A percentile compares a stretch with the other conserved stretches of the same genome.
Conservation (phyloP, 106 monocot genomes). For the Allium cepa region DNA sequence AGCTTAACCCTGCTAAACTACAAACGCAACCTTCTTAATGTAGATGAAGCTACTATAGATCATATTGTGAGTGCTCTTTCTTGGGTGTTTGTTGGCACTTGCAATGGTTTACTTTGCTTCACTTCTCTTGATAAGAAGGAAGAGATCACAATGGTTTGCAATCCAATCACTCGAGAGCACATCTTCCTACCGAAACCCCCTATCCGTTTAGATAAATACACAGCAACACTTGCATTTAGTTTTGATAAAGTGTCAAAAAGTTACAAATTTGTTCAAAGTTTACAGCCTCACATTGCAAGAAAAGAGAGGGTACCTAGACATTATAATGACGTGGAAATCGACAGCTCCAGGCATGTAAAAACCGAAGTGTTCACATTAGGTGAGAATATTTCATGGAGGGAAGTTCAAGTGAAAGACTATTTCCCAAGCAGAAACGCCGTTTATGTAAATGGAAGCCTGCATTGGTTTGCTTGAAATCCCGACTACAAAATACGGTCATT, state of each 20-base stretch:
- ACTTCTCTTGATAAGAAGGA: neutral
- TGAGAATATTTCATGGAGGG: neutral
- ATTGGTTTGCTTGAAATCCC: conserved; percentile 2
- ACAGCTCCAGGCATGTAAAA: neutral
- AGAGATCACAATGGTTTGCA: conserved; percentile 6
- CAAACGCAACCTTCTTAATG: neutral
- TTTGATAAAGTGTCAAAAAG: conserved; percentile 6
- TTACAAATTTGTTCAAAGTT: conserved; percentile 9
- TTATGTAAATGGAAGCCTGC: neutral
- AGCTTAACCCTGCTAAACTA: conserved; percentile 1
- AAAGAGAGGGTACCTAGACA: neutral
- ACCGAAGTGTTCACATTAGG: conserved; percentile 8
- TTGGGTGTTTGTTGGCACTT: conserved; percentile 7
- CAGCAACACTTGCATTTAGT: conserved; percentile 7
- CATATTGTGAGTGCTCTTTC: conserved; percentile 7
- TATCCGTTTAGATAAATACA: neutral
- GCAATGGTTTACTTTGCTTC: conserved; percentile 17
- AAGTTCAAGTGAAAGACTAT: conserved; percentile 1
- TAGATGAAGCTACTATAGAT: conserved; percentile 1
- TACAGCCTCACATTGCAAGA: neutral
- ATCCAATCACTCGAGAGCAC: conserved; percentile 1
- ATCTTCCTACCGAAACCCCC: conserved; percentile 1
- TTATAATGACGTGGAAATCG: neutral
- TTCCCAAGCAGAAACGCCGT: neutral
- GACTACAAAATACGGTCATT: conserved; percentile 2